Percentiles rank a stretch among this genome's conserved stretches.
Evolutionary conservation across 2,329 filamentous ascomycete genomes (phyloP).

Genomic region (Rutstroemia sp.): DNA sequence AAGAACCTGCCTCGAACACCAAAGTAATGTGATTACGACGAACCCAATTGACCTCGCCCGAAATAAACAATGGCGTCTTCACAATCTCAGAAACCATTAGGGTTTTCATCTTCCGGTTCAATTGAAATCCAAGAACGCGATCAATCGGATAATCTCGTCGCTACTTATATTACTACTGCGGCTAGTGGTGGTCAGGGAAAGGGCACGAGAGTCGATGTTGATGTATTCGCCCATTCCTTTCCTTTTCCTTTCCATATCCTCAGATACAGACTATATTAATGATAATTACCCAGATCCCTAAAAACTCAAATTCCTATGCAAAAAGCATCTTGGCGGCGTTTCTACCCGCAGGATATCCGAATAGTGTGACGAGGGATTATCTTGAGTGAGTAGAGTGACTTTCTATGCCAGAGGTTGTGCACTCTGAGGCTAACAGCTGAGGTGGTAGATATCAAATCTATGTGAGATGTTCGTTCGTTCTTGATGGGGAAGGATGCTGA

Average conservation of each 20-base stretch:
- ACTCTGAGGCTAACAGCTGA: not conserved
- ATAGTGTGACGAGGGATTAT: constrained; percentile 65
- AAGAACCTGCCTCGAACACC: no score
- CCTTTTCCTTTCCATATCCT: not conserved
- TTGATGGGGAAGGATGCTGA: not conserved
- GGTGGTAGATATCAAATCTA: constrained; percentile 57
- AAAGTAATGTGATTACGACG: not conserved
- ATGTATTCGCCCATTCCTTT: constrained; percentile 12
- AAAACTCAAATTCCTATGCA: constrained; percentile 21
- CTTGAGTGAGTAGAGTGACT: constrained; percentile 43
- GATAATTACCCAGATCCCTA: constrained; percentile 14
- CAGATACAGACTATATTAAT: not conserved
- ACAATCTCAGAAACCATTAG: not conserved
- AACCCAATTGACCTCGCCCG: not conserved
- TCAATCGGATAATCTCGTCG: constrained; percentile 27
- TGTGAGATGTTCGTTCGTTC: constrained; percentile 34
- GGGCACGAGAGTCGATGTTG: constrained; percentile 13
- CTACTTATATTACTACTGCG: constrained; percentile 23
- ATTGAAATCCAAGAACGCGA: constrained; percentile 25
- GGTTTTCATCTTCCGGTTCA: not conserved
- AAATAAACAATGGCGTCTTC: not conserved
- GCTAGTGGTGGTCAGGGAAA: not conserved
- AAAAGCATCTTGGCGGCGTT: constrained; percentile 49
- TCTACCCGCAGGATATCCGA: constrained; percentile 60
- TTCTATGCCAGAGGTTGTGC: not conserved